Conservation (phyloP, 139 green algal species). For the Pseudopediastrum boryanum region DNA sequence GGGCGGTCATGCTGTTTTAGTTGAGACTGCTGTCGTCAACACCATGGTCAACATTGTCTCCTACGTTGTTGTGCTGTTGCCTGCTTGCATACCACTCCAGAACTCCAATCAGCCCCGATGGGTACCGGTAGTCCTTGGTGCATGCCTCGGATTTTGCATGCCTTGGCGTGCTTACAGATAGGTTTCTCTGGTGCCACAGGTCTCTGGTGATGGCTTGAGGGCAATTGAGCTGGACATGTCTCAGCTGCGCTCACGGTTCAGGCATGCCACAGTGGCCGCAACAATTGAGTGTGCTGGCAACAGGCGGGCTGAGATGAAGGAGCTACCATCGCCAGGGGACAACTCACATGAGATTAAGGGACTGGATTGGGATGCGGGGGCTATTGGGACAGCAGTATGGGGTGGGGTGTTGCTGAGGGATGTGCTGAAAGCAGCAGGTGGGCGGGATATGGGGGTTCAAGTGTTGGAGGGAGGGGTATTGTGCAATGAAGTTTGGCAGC, state of each 20-base stretch:
- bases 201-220: conserved; percentile 69
- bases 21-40: not conserved
- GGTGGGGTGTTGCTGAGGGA: conserved; percentile 77
- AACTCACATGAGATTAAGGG: conserved; percentile 61
- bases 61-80: not conserved
- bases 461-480: not conserved
- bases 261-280: conserved; percentile 72
- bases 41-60: not conserved
- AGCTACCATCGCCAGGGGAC: conserved; percentile 24
- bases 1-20: not conserved
- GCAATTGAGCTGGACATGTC: conserved; percentile 68
- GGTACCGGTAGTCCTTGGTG: not conserved
- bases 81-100: not conserved
- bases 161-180: not conserved
- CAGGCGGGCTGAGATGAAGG: conserved; percentile 75
- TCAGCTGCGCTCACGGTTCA: conserved; percentile 77
- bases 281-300: conserved; percentile 90
- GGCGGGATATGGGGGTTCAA: not conserved
- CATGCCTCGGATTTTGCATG: not conserved
- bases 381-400: conserved; percentile 79
- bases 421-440: conserved; percentile 75
- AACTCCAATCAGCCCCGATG: not conserved
- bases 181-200: not conserved
- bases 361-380: conserved; percentile 76
- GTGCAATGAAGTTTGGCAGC: no score